A percentile compares a stretch with the other conserved stretches of the same genome.
phyloP scores from a whole-genome alignment of 176 grass and related monocot genomes.

The Aegilops umbellulata region DNA sequence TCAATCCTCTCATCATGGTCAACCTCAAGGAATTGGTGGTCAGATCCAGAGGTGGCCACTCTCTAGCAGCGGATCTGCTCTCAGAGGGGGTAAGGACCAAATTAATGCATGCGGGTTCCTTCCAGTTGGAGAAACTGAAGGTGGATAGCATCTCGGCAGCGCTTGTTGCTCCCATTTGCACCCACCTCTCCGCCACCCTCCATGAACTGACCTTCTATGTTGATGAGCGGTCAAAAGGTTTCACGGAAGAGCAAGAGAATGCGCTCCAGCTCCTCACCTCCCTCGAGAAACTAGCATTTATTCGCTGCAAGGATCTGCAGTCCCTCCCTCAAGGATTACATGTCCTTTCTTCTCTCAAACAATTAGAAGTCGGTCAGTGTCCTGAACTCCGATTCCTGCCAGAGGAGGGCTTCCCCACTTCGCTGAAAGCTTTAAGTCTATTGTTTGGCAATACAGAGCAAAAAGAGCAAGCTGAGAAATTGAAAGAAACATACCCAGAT shows the following conservation, averaged over 20 bases:
- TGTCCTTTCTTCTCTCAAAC: not conserved
- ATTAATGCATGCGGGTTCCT: not conserved
- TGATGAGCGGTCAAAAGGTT: not conserved
- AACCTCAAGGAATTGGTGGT: no score
- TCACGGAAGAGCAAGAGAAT: not conserved
- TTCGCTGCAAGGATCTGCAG: accelerated
- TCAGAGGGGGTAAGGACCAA: not conserved
- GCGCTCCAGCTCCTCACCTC: not conserved
- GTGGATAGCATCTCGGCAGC: no score
- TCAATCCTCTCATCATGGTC: no score
- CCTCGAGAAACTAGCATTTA: not conserved
- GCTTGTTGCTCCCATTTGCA: no score
- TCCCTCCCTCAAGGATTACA: not conserved
- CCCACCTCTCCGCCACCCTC: no score
- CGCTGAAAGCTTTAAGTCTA: not conserved
- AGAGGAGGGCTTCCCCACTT: not conserved
- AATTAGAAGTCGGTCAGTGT: accelerated
- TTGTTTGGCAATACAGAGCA: accelerated
- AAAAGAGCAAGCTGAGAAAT: not conserved
- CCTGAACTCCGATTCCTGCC: not conserved
- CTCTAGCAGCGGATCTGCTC: no score
- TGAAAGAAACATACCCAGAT: not conserved
- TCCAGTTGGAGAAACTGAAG: no score
- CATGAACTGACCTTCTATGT: accelerated
- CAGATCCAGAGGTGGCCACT: accelerated